Evolutionary conservation across 352 stramenopile species (phyloP).

Genomic region (Phytophthora citrophthora): DNA sequence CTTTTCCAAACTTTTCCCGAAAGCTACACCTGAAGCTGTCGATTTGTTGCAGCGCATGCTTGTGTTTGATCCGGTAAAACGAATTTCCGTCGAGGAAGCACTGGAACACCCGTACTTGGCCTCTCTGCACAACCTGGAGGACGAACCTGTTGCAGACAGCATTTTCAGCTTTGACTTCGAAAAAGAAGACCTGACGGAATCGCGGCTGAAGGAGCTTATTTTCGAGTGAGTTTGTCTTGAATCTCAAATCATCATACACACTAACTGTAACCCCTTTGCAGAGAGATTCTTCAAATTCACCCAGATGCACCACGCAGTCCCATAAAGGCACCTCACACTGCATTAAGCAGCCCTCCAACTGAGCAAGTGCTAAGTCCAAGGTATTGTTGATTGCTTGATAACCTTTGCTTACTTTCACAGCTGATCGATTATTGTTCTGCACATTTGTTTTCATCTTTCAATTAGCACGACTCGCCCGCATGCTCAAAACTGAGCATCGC

Average conservation of each 20-base stretch:
- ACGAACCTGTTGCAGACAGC: slow-evolving; percentile 86
- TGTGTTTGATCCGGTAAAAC: slow-evolving; percentile 86
- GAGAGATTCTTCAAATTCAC: slow-evolving; percentile 80
- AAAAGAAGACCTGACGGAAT: slow-evolving; percentile 85
- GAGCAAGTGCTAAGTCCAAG: slow-evolving; percentile 65
- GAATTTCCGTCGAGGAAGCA: slow-evolving; percentile 93
- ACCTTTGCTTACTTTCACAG: not conserved
- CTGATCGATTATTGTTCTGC: slow-evolving; percentile 12
- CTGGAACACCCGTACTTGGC: slow-evolving; percentile 92
- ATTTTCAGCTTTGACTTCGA: slow-evolving; percentile 91
- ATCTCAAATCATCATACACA: not conserved
- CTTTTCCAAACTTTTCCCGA: slow-evolving; percentile 77
- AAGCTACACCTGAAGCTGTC: slow-evolving; percentile 70
- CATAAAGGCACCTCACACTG: slow-evolving; percentile 18
- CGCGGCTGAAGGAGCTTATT: slow-evolving; percentile 86
- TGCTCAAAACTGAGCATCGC: slow-evolving; percentile 10
- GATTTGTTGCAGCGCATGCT: slow-evolving; percentile 90
- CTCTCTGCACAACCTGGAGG: slow-evolving; percentile 93
- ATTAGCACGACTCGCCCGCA: slow-evolving; percentile 28
- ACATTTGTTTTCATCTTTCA: not conserved
- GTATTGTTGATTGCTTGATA: slow-evolving; percentile 20
- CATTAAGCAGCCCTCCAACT: slow-evolving; percentile 27
- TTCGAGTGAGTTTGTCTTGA: slow-evolving; percentile 66
- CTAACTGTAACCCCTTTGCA: slow-evolving; percentile 26
- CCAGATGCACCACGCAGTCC: slow-evolving; percentile 45